A percentile compares a stretch with the other conserved stretches of the same genome.
Evolutionary conservation across 2,329 filamentous ascomycete species (phyloP).

Genomic region (Diaporthe australafricana): DNA sequence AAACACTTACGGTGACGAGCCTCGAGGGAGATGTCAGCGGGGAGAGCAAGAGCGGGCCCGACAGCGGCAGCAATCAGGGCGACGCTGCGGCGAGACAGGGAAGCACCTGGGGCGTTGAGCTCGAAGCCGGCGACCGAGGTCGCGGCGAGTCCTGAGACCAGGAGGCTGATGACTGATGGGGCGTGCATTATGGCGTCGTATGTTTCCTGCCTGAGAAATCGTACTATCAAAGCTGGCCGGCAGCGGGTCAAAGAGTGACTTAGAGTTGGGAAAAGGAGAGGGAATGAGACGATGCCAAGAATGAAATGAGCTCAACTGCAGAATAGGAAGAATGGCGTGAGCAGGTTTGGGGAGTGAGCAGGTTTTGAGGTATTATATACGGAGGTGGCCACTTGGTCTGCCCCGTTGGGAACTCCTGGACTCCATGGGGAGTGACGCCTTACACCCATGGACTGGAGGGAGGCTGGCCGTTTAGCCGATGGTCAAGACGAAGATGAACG

Average conservation of each 20-base stretch:
- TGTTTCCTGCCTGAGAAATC: conserved; percentile 21
- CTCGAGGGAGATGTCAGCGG: conserved; percentile 36
- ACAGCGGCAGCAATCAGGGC: conserved; percentile 31
- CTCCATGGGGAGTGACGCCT: not conserved
- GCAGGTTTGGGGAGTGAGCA: conserved; percentile 31
- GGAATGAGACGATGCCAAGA: conserved; percentile 14
- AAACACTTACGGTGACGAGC: conserved; percentile 35
- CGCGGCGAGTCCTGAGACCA: conserved; percentile 34
- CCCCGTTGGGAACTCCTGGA: not conserved
- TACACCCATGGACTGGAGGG: not conserved
- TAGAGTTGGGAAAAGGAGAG: conserved; percentile 15
- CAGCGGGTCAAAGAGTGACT: conserved; percentile 34
- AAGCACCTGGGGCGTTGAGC: conserved; percentile 27
- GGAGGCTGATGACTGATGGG: conserved; percentile 34
- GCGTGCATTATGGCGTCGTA: conserved; percentile 35
- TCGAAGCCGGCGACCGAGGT: conserved; percentile 30
- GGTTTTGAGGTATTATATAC: conserved; percentile 33
- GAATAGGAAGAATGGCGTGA: conserved; percentile 34
- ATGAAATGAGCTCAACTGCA: conserved; percentile 29
- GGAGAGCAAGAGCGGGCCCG: conserved; percentile 39
- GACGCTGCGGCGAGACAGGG: conserved; percentile 34
- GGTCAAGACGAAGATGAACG: conserved; percentile 8
- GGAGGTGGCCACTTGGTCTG: not conserved
- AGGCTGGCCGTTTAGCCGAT: conserved; percentile 23
- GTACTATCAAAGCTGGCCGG: conserved; percentile 34